Conservation (phyloP, 2,329 filamentous ascomycete genomes). For the Chrysoporthe puriensis region DNA sequence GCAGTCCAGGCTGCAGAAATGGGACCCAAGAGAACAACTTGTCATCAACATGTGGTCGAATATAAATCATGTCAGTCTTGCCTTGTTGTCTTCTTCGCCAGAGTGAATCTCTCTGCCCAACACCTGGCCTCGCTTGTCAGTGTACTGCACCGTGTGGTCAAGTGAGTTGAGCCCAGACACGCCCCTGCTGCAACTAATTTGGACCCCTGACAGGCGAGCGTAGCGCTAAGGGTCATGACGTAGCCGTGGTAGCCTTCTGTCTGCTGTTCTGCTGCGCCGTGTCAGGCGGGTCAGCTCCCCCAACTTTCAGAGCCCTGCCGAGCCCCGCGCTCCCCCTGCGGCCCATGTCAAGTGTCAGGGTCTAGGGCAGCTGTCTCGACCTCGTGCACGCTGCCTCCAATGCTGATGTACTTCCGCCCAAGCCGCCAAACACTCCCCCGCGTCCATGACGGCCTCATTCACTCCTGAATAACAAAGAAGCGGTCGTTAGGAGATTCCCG, state of each 20-base stretch:
- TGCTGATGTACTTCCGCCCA: slow-evolving; percentile 10
- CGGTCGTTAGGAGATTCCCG: background rate
- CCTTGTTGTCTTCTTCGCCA: background rate
- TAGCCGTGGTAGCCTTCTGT: background rate
- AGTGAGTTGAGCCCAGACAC: background rate
- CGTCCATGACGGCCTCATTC: background rate
- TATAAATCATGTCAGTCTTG: background rate
- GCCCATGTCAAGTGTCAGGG: slow-evolving; percentile 13
- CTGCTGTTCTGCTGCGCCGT: background rate
- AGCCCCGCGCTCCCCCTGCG: slow-evolving; percentile 2
- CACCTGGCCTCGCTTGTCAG: background rate
- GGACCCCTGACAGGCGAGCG: background rate
- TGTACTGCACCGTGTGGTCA: background rate
- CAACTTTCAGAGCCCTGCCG: background rate
- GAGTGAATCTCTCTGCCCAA: background rate
- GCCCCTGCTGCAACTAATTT: background rate
- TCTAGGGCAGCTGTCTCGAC: slow-evolving; percentile 24
- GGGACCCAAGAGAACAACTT: background rate
- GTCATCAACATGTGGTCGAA: background rate
- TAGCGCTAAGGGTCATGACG: background rate
- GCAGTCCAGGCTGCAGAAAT: background rate
- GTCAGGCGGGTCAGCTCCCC: background rate
- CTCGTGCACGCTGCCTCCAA: slow-evolving; percentile 19
- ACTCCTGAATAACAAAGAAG: slow-evolving; percentile 2
- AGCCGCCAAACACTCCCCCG: background rate